Conservation (phyloP, 2,329 filamentous ascomycete genomes). For the Trichophaea hybrida region DNA sequence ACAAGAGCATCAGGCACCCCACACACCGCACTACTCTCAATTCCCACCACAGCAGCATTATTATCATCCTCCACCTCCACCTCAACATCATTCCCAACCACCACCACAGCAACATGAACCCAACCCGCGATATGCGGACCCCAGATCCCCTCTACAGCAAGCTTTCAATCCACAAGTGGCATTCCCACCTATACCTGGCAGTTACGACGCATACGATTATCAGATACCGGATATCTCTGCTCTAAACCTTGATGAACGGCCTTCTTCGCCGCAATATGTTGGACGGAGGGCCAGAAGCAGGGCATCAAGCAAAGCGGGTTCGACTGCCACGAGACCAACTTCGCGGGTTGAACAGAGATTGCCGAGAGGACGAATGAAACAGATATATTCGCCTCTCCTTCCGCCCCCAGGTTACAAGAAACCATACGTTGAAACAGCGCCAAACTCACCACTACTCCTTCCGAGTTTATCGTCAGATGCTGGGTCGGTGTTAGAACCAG, state of each 20-base stretch:
- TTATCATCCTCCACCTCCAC: neutral
- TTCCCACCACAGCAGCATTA: neutral
- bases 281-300: neutral
- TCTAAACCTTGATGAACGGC: neutral
- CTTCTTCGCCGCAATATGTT: slow-evolving; percentile 2
- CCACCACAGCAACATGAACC: neutral
- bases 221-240: neutral
- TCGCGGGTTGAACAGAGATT: neutral
- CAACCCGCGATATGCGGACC: neutral
- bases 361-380: neutral
- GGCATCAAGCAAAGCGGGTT: neutral
- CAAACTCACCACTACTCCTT: neutral
- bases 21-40: neutral
- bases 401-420: slow-evolving; percentile 1
- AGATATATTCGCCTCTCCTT: neutral
- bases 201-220: neutral
- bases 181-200: neutral
- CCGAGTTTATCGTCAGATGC: slow-evolving; percentile 1
- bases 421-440: neutral
- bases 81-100: neutral
- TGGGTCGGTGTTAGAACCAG: neutral
- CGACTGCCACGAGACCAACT: neutral
- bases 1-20: neutral
- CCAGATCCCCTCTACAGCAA: neutral
- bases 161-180: neutral